Base-by-base conservation (phyloP, 768 basidiomycete genomes). In the Naganishia vishniacii region DNA sequence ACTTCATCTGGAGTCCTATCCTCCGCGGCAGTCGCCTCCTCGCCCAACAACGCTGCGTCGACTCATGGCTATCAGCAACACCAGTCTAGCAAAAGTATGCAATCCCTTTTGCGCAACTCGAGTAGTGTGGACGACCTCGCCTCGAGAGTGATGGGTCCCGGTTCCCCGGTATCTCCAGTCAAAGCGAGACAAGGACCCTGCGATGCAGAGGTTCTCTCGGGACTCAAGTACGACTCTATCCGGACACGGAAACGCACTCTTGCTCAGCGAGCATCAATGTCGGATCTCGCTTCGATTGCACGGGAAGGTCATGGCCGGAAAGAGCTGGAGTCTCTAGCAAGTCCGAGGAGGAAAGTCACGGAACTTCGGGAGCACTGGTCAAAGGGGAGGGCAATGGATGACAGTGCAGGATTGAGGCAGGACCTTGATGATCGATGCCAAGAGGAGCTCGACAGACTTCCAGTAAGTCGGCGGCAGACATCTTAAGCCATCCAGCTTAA, bases 51-150 rank as follows among this genome's bases (percentile, higher is more conserved):
- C 18, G 53, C 32, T 4, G 40, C 23, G 11, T 56, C 53, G 20
- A 26, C 53, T n/a, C 53, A 56, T 41, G 26, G 53, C 34, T 56
- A 56, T 25, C 53, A 56, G 34, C 53, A 56, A 16, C 53, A 56
- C 53, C 37, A 56, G 15, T 56, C 53, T 9, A 56, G 23, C 25
- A 34, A 56, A 23, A 56, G 34, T 15, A 56, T 56, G 20, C 31
- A 40, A 2, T 56, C 53, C 31, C 37, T 56, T 8, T n/a, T 56
- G 34, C 37, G 53, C 31, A 56, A 56, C 37, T 56, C 53, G 37
- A 56, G 37, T 26, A 56, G 53, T 15, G 53, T 40, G 11, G 37
- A 56, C 32, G 53, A 56, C 26, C 37, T 56, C 5, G 53, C 34
- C 37, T 25, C 32, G 15, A 26, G 9, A 13, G 11, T 32, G 16